A percentile compares a stretch with the other conserved stretches of the same genome.
Evolutionary conservation across 2,329 filamentous ascomycete species (phyloP).

Genomic region (Monosporascus sp.): DNA sequence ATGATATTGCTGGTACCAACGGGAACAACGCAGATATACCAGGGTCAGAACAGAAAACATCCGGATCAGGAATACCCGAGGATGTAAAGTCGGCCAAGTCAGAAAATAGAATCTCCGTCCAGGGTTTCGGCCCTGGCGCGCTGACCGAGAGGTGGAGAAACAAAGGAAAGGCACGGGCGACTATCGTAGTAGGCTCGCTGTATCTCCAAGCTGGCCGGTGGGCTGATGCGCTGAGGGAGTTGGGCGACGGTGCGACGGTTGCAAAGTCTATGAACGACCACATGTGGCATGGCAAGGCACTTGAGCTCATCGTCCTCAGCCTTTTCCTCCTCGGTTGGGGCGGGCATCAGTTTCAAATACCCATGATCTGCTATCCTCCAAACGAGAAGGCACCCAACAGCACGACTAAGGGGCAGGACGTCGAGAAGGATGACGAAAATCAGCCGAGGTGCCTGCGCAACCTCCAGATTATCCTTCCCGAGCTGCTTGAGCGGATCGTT

Average conservation of each 20-base stretch:
- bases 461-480: conserved; percentile 58
- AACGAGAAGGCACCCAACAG: conserved; percentile 41
- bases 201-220: conserved; percentile 87
- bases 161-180: conserved; percentile 73
- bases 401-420: conserved; percentile 26
- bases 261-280: conserved; percentile 81
- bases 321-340: conserved; percentile 81
- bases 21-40: conserved; percentile 28
- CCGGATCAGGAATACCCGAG: conserved; percentile 35
- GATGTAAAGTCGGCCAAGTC: conserved; percentile 41
- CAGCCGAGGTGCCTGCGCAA: conserved; percentile 50
- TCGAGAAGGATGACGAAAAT: conserved; percentile 34
- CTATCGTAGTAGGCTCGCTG: conserved; percentile 75
- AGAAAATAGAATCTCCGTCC: conserved; percentile 55
- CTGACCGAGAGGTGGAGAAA: conserved; percentile 72
- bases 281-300: conserved; percentile 93
- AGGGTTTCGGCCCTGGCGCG: conserved; percentile 67
- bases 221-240: conserved; percentile 79
- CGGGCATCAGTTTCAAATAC: conserved; percentile 76
- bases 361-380: conserved; percentile 46
- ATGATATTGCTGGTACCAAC: conserved; percentile 34
- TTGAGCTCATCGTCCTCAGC: conserved; percentile 81
- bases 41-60: conserved; percentile 35
- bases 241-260: conserved; percentile 71
- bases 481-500: conserved; percentile 69